Evolutionary conservation across 1,284 basidiomycete genomes (phyloP).

Genomic region (Somion occarium): DNA sequence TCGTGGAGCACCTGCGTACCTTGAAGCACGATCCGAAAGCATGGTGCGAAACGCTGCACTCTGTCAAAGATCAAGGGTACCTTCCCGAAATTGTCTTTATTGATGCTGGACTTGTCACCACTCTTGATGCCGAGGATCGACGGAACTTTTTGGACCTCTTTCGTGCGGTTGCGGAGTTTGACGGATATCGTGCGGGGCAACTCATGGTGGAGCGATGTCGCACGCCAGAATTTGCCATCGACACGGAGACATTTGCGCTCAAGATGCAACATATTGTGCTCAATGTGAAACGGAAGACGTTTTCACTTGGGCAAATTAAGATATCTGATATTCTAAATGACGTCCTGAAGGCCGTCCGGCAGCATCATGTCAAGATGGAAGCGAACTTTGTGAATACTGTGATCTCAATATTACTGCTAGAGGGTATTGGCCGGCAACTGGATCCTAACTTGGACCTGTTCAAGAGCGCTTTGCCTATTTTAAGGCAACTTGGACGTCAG

Average conservation of each 20-base stretch:
- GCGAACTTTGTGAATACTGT: slow-evolving; percentile 99
- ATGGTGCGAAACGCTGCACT: slow-evolving; percentile 72
- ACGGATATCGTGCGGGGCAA: slow-evolving; percentile 91
- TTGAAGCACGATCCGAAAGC: slow-evolving; percentile 52
- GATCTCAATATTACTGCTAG: slow-evolving; percentile 88
- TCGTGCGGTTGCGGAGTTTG: slow-evolving; percentile 92
- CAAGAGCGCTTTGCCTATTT: slow-evolving; percentile 87
- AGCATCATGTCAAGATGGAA: slow-evolving; percentile 98
- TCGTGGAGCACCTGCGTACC: slow-evolving; percentile 65
- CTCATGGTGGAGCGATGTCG: slow-evolving; percentile 96
- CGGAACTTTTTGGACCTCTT: slow-evolving; percentile 97
- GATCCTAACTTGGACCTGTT: slow-evolving; percentile 93
- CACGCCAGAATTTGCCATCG: slow-evolving; percentile 86
- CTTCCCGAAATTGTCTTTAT: slow-evolving; percentile 95
- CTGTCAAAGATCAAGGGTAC: slow-evolving; percentile 71
- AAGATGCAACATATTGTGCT: slow-evolving; percentile 97
- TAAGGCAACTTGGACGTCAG: slow-evolving; percentile 84
- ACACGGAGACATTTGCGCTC: slow-evolving; percentile 92
- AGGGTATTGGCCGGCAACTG: slow-evolving; percentile 93
- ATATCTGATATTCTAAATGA: slow-evolving; percentile 91
- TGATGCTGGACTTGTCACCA: slow-evolving; percentile 93
- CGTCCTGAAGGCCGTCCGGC: slow-evolving; percentile 83
- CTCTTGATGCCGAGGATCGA: slow-evolving; percentile 77
- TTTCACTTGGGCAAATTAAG: slow-evolving; percentile 92
- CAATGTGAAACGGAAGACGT: slow-evolving; percentile 93